Evolutionary conservation across 306 rosid genomes (phyloP), one percentile per base, ranked within the genome.

Genomic region (Leucaena leucocephala): DNA sequence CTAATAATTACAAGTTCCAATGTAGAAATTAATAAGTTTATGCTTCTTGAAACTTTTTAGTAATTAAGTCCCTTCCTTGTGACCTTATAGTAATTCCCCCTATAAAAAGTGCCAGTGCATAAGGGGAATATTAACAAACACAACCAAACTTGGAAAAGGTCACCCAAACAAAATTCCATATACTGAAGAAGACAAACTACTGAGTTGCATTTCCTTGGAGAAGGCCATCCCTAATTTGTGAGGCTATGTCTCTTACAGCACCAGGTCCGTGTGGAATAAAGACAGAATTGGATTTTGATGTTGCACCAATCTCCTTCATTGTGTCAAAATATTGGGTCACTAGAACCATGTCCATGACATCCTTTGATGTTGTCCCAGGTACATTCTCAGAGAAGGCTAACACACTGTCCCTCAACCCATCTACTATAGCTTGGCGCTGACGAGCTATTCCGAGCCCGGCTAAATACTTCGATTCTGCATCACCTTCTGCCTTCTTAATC

Each of bases 241-340:
- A 54, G 33, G 98, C 89, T 13, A 94, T 77, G 59, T 94, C 98
- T 15, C 86, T 85, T 21, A 92, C 98, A n/a, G 94, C 90, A 67
- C 96, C 98, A n/a, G 98, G 98, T 81, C 98, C 97, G 19, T 94
- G 98, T 39, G 97, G 98, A 58, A 95, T 85, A 40, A 95, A 95
- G 74, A 95, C 92, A 19, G 98, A 84, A 76, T 88, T 88, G 66
- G 98, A 85, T 76, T 95, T 95, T 2, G 98, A 90, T 77, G 94
- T 15, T 11, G 98, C 98, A 35, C 98, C 98, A 14, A 95, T 92
- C 55, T 95, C 98, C 85, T 95, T 95, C 97, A 95, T 88, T 62
- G 98, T 94, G 88, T 94, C 97, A 45, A 94, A 94, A 76, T 94
- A 94, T 76, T 94, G 98, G 15, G 97, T 94, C 80, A 94, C 97